A percentile compares a stretch with the other conserved stretches of the same genome.
Evolutionary conservation across 1,139 yeast genomes (phyloP).

Genomic region (Protomyces gravidus): DNA sequence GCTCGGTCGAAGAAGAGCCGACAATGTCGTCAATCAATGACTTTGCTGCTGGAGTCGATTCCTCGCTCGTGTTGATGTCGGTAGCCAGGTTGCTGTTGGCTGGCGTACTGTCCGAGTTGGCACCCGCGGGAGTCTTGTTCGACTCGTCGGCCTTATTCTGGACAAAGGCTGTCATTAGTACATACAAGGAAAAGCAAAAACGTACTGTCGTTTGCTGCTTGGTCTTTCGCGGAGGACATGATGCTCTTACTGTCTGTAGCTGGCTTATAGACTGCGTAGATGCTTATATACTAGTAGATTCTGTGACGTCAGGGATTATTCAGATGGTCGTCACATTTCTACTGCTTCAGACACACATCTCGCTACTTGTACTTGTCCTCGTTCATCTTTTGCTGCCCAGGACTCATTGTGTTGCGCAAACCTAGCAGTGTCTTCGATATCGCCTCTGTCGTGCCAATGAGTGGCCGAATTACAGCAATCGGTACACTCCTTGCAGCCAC

Average conservation of each 20-base stretch:
- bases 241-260: neutral
- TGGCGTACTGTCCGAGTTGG: neutral
- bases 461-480: slow-evolving; percentile 71
- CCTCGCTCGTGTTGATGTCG: slow-evolving; percentile 13
- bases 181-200: neutral
- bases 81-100: slow-evolving; percentile 7
- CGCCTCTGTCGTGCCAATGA: slow-evolving; percentile 91
- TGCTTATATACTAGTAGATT: neutral
- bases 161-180: slow-evolving; percentile 15
- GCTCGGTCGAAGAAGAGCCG: slow-evolving; percentile 9
- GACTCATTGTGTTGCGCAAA: slow-evolving; percentile 72
- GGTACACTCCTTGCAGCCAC: slow-evolving; percentile 78
- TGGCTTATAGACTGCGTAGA: neutral
- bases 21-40: slow-evolving; percentile 17
- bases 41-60: slow-evolving; percentile 18
- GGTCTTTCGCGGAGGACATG: slow-evolving; percentile 22
- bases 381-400: slow-evolving; percentile 50
- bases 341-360: neutral
- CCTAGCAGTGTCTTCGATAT: slow-evolving; percentile 79
- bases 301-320: neutral
- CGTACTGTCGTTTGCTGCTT: slow-evolving; percentile 19
- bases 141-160: slow-evolving; percentile 12
- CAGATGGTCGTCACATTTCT: neutral
- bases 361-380: slow-evolving; percentile 43
- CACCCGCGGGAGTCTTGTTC: slow-evolving; percentile 15